A percentile compares a stretch with the other conserved stretches of the same genome.
These are phyloP conservation scores for Plasmodium inui DNA, from an alignment of 169 alveolate genomes.

Conservation along the genomic window DNA sequence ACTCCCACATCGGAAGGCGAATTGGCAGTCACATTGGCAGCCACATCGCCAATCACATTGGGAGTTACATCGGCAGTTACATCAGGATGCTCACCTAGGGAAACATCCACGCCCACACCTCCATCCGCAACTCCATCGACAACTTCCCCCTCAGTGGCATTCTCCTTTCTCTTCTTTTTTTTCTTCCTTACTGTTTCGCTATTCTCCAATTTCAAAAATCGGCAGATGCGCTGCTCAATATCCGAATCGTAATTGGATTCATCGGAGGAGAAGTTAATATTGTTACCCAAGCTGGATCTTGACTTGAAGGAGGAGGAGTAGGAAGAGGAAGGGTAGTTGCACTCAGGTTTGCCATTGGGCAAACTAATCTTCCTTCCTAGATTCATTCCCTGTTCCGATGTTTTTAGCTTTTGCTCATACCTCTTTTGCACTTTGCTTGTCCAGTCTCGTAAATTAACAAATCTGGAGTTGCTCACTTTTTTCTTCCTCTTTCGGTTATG, in stretches of 20 bases:
- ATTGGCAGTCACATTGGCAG: not conserved
- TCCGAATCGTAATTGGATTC: slow-evolving; percentile 58
- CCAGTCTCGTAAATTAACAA: slow-evolving; percentile 66
- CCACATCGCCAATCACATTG: not conserved
- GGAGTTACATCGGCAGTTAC: too few species aligned
- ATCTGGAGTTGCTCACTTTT: not conserved
- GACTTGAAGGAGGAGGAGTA: slow-evolving; percentile 45
- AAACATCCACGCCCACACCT: not conserved
- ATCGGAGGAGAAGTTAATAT: slow-evolving; percentile 24
- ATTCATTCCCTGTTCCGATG: slow-evolving; percentile 1
- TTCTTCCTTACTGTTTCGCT: not conserved
- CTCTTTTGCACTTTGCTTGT: slow-evolving; percentile 32
- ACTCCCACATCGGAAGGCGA: not conserved
- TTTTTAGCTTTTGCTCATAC: slow-evolving; percentile 29
- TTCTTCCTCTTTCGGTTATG: slow-evolving; percentile 9
- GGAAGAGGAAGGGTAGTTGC: not conserved
- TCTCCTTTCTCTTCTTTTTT: not conserved
- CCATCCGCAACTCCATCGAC: not conserved
- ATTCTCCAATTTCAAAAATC: slow-evolving; percentile 16
- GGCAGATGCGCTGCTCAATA: slow-evolving; percentile 15
- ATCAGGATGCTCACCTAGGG: not conserved
- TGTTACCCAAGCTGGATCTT: slow-evolving; percentile 19
- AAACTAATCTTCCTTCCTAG: not conserved
- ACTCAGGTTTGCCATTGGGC: not conserved
- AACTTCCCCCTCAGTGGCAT: not conserved